Base-by-base conservation (phyloP, 2,329 filamentous ascomycete genomes). In the Aspergillus quadricinctus region DNA sequence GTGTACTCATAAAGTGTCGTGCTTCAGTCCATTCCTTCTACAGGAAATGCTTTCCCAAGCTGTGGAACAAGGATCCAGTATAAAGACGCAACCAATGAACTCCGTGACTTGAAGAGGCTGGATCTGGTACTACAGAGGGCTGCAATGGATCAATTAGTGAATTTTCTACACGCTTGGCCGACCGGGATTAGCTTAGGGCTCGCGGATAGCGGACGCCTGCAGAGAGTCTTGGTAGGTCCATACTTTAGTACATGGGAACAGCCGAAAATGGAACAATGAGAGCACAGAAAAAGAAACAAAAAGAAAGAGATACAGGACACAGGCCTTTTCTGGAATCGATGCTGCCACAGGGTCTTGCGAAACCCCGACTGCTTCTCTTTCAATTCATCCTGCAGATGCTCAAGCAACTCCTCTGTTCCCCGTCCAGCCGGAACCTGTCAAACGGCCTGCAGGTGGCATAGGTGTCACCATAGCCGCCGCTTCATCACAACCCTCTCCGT, bases 61-160 rank as follows among this genome's bases (percentile, higher is more conserved):
- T 63, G 71, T 73, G 67, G 59, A 69, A 72, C 71, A 57, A 59
- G 57, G 57, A 64, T 62, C 58, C 64, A 66, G 60, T 61, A 58
- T 63, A 63, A 63, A 64, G 56, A 58, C 56, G 50, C 49, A 57
- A 57, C 67, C 67, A 69, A 71, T 71, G 61, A 67, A 57, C 58
- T 57, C 62, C 59, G 57, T 58, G 53, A 58, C 61, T 37, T 54
- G 53, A 57, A 61, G 63, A 61, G 59, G 63, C 62, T 67, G 64
- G 55, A 69, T 65, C 61, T 62, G 60, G 65, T 68, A 61, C 61
- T 68, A 72, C 69, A 64, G 52, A 56, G 61, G 59, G 50, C 60
- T 61, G 61, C 56, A 55, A 57, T 54, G 25, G 53, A 48, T 50
- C 49, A 56, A 54, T 48, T 59, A 46, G 43, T 54, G 29, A 49